phyloP scores from a whole-genome alignment of 2,329 filamentous ascomycete genomes.

The Talaromyces marneffei region DNA sequence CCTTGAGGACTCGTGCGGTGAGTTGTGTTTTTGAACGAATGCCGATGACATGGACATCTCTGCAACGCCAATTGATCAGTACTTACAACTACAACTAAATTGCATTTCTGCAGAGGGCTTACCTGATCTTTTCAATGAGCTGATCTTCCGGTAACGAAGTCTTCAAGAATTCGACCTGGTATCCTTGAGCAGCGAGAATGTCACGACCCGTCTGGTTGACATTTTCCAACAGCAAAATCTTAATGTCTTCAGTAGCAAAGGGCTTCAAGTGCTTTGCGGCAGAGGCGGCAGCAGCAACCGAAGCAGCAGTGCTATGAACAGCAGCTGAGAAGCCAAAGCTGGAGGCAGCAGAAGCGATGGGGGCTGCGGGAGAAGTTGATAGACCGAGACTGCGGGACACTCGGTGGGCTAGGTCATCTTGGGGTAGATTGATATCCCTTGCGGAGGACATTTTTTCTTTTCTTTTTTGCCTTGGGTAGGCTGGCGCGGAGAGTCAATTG shows the following conservation, averaged over 20 bases:
- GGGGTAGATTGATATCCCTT: constrained; percentile 29
- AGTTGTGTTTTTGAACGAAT: constrained; percentile 98
- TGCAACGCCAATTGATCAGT: constrained; percentile 34
- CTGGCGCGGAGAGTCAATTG: no score
- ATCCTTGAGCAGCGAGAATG: constrained; percentile 77
- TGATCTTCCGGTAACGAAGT: constrained; percentile 84
- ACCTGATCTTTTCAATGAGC: constrained; percentile 95
- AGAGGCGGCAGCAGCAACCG: constrained; percentile 22
- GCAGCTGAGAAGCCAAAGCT: constrained; percentile 52
- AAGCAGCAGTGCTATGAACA: constrained; percentile 36
- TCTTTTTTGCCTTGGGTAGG: not conserved
- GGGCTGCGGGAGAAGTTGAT: constrained; percentile 67
- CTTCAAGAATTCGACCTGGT: constrained; percentile 91
- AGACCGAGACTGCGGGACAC: constrained; percentile 59
- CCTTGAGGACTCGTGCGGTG: constrained; percentile 72
- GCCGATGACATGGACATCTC: constrained; percentile 93
- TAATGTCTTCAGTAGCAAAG: constrained; percentile 92
- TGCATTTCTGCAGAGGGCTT: constrained; percentile 25
- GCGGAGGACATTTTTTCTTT: constrained; percentile 23
- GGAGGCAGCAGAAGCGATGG: constrained; percentile 67
- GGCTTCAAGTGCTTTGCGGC: constrained; percentile 77
- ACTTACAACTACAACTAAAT: constrained; percentile 2
- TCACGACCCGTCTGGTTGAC: constrained; percentile 86
- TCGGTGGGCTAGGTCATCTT: constrained; percentile 32
- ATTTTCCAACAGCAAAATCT: constrained; percentile 92